phyloP scores from a whole-genome alignment of 176 grass and related monocot genomes.

The Oryza meyeriana region DNA sequence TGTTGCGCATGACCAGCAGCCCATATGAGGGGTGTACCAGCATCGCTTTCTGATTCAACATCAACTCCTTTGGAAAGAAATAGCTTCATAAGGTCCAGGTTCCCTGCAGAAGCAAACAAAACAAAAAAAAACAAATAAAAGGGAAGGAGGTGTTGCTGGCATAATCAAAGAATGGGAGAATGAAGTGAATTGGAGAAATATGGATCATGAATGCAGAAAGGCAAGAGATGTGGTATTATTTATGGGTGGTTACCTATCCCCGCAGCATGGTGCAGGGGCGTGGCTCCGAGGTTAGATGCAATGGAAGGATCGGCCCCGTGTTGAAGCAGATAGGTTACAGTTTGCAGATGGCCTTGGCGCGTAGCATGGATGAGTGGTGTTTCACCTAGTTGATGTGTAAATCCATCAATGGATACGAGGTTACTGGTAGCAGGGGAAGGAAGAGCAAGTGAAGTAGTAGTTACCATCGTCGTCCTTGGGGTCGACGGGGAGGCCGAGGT shows the following conservation, averaged over 20 bases:
- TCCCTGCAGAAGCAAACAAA: no score
- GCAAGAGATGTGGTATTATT: background rate
- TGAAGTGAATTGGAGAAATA: background rate
- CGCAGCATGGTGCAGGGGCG: constrained; percentile 82
- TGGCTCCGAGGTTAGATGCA: constrained; percentile 65
- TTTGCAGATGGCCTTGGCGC: constrained; percentile 63
- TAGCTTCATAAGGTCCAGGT: constrained; percentile 72
- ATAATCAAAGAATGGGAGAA: background rate
- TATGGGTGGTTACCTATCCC: constrained; percentile 56
- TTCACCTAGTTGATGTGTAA: constrained; percentile 45
- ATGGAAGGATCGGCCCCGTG: constrained; percentile 68
- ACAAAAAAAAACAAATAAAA: no score
- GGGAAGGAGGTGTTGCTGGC: background rate
- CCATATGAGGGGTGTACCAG: constrained; percentile 79
- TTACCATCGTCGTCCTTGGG: constrained; percentile 83
- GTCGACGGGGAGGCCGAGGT: constrained; percentile 76
- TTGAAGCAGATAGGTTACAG: constrained; percentile 69
- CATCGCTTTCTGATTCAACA: constrained; percentile 89
- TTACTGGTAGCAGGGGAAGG: background rate
- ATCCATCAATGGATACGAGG: background rate
- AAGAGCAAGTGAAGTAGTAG: background rate
- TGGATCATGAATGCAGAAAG: background rate
- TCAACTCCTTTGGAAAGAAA: constrained; percentile 67
- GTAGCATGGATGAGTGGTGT: constrained; percentile 91
- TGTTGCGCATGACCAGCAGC: constrained; percentile 76